phyloP scores from a whole-genome alignment of 345 rosid species.

The Pugionium cornutum region DNA sequence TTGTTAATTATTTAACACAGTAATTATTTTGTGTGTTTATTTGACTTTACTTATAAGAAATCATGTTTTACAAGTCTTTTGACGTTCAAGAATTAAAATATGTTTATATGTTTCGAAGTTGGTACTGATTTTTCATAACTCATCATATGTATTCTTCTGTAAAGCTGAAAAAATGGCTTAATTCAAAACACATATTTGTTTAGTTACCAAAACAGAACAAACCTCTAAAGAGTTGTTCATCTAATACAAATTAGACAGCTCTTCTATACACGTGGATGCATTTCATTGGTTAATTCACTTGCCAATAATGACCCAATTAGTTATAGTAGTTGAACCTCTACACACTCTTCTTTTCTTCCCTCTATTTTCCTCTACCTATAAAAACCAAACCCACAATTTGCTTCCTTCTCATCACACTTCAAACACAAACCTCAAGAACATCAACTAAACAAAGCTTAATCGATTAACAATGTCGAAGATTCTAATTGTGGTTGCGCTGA shows the following conservation, averaged over 20 bases:
- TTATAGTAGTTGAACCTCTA: not conserved
- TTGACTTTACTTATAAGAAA: too few species aligned
- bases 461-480: conserved; percentile 26
- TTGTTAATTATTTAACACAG: too few species aligned
- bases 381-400: not conserved
- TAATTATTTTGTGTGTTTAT: too few species aligned
- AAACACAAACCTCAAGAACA: not conserved
- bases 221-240: not conserved
- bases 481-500: conserved; percentile 10
- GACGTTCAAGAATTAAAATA: too few species aligned
- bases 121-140: too few species aligned
- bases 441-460: conserved; percentile 2
- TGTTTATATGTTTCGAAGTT: too few species aligned
- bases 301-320: not conserved
- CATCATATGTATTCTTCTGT: too few species aligned
- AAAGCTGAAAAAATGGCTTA: too few species aligned
- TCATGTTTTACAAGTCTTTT: too few species aligned
- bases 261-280: conserved; percentile 2
- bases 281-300: not conserved
- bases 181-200: too few species aligned
- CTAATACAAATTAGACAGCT: conserved; percentile 27
- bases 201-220: not conserved
- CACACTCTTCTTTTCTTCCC: not conserved
- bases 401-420: not conserved
- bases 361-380: not conserved